Base-by-base conservation (phyloP, 768 basidiomycete genomes). In the Xerocomellus intermedius region DNA sequence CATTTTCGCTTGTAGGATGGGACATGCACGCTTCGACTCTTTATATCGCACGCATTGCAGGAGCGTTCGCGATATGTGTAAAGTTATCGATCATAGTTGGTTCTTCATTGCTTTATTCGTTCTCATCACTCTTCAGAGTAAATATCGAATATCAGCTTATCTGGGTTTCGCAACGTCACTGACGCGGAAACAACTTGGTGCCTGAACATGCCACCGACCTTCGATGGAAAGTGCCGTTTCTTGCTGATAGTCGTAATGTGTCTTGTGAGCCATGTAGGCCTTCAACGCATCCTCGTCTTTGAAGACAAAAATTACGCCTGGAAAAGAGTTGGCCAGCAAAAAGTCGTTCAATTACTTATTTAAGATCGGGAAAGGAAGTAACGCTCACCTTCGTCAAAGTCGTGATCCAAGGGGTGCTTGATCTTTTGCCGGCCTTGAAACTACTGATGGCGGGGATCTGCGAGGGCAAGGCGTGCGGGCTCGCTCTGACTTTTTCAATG, bases 301-400 rank as follows among this genome's bases (percentile, higher is more conserved):
- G 42, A 69, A 70, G 39, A 64, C 10, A 21, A 68, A 56, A 24
- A 68, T 57, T 30, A 61, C 10, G 14, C 68, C 67, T 70, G 38
- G 32, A 33, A 30, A 38, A 5, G 17, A 8, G 8, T 9, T 28
- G 28, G 8, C 8, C 28, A 28, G 28, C 28, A 28, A 8, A 46
- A 6, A 6, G 14, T 30, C n/a, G 0, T 1, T 32, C 32, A 8
- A 5, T 24, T n/a, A n/a, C 16, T 28, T 8, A 8, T 28, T 8
- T 2, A 28, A 5, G 30, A 14, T 28, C 4, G n/a, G 17, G 8
- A 36, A 50, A 5, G 14, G 10, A 19, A 21, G 7, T 8, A 36
- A 37, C 30, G 22, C 17, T 10, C 28, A 70, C 69, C 66, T 54
- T 59, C 51, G 43, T 67, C 64, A 41, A 45, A 70, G 46, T 57